phyloP scores from a whole-genome alignment of 2,329 filamentous ascomycete species.

The Diaporthe citri region DNA sequence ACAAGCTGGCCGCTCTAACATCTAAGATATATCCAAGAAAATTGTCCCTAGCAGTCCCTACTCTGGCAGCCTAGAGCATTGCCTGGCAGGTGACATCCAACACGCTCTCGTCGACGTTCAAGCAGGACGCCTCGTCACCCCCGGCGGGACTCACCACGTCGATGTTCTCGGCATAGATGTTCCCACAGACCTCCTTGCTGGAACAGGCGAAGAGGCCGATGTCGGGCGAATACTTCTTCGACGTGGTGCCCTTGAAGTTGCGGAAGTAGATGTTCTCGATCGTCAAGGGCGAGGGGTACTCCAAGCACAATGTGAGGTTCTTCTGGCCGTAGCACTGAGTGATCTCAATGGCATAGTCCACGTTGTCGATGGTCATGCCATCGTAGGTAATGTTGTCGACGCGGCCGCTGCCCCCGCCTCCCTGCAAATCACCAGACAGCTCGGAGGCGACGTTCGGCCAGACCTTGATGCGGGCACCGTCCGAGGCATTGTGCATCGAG shows the following conservation, averaged over 20 bases:
- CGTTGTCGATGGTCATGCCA: conserved; percentile 67
- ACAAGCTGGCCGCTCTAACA: background rate
- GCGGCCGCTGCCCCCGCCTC: conserved; percentile 69
- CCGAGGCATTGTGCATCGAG: conserved; percentile 69
- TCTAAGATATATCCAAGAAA: conserved; percentile 24
- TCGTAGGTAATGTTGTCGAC: conserved; percentile 74
- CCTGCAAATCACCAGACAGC: conserved; percentile 63
- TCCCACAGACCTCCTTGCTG: conserved; percentile 42
- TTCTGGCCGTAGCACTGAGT: conserved; percentile 60
- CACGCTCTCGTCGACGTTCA: conserved; percentile 43
- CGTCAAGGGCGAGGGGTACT: conserved; percentile 66
- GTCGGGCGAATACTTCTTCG: conserved; percentile 44
- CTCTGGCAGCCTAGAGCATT: conserved; percentile 25
- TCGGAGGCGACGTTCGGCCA: conserved; percentile 52
- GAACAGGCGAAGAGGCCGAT: conserved; percentile 47
- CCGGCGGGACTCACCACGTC: conserved; percentile 45
- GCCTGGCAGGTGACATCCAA: conserved; percentile 45
- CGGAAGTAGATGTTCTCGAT: conserved; percentile 66
- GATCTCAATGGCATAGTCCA: conserved; percentile 73
- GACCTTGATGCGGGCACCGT: conserved; percentile 80
- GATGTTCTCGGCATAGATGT: conserved; percentile 44
- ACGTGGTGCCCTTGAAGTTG: conserved; percentile 64
- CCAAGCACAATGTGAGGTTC: conserved; percentile 71
- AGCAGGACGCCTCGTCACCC: conserved; percentile 44
- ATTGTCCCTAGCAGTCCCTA: background rate